phyloP scores from a whole-genome alignment of 1,284 basidiomycete genomes.

The Cutaneotrichosporon mucoides region DNA sequence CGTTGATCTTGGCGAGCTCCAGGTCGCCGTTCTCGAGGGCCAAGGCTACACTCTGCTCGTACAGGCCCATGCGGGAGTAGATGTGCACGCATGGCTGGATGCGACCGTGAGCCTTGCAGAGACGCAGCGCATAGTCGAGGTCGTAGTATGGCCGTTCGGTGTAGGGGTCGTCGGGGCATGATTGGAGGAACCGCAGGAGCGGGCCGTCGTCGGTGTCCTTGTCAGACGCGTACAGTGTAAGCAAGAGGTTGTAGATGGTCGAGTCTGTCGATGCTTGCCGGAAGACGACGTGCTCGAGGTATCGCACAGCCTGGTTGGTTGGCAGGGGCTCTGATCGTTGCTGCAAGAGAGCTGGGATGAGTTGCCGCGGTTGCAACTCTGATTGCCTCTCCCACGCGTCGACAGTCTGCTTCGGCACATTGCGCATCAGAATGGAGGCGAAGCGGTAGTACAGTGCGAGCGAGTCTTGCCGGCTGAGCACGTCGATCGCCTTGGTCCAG shows the following conservation, averaged over 20 bases:
- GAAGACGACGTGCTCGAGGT: slow-evolving; percentile 78
- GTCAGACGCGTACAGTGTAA: slow-evolving; percentile 72
- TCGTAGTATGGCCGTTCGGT: slow-evolving; percentile 90
- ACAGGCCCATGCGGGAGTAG: slow-evolving; percentile 96
- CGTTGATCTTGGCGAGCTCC: slow-evolving; percentile 87
- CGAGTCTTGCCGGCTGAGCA: slow-evolving; percentile 76
- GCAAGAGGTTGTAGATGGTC: slow-evolving; percentile 88
- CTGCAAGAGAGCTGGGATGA: slow-evolving; percentile 85
- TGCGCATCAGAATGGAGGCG: slow-evolving; percentile 78
- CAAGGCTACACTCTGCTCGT: slow-evolving; percentile 92
- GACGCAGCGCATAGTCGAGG: slow-evolving; percentile 88
- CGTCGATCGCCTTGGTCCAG: slow-evolving; percentile 85
- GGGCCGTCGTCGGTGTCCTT: slow-evolving; percentile 64
- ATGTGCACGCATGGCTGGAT: slow-evolving; percentile 93
- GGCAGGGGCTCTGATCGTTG: slow-evolving; percentile 53
- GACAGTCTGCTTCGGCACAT: slow-evolving; percentile 81
- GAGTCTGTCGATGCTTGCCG: slow-evolving; percentile 65
- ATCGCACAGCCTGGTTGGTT: slow-evolving; percentile 80
- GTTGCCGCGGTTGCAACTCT: slow-evolving; percentile 70
- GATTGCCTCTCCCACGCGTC: slow-evolving; percentile 86
- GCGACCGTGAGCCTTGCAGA: slow-evolving; percentile 77
- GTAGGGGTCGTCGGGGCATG: slow-evolving; percentile 73
- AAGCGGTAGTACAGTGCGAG: slow-evolving; percentile 93
- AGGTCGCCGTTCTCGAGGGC: slow-evolving; percentile 89
- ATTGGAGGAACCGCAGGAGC: slow-evolving; percentile 80